phyloP scores from a whole-genome alignment of 2,329 filamentous ascomycete genomes.

The Calycina marina region DNA sequence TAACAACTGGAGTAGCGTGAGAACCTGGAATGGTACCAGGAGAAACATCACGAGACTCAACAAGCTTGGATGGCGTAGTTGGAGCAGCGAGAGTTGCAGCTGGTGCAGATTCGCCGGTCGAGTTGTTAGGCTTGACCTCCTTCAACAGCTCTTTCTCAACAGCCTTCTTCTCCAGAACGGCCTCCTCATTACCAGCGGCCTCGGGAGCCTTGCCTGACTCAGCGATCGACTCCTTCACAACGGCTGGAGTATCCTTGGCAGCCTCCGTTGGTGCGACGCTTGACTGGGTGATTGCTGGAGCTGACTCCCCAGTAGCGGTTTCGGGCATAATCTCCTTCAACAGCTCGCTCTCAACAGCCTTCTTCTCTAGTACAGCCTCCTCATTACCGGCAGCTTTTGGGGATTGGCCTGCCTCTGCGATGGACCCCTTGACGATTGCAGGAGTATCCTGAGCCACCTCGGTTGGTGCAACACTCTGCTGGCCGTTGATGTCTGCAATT shows the following conservation, averaged over 20 bases:
- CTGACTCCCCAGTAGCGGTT: constrained; percentile 18
- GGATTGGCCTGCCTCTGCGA: constrained; percentile 39
- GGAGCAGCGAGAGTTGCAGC: constrained; percentile 2
- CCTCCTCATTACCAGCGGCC: constrained; percentile 51
- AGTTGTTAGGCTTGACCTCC: constrained; percentile 10
- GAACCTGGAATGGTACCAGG: constrained; percentile 18
- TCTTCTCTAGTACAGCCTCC: constrained; percentile 60
- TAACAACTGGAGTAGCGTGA: constrained; percentile 15
- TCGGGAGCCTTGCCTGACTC: constrained; percentile 51
- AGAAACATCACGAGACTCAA: constrained; percentile 19
- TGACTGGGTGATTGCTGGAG: constrained; percentile 12
- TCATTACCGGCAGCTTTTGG: constrained; percentile 60
- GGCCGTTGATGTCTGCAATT: constrained; percentile 32
- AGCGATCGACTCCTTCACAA: constrained; percentile 31
- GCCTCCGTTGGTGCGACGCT: constrained; percentile 25
- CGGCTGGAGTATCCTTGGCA: constrained; percentile 32
- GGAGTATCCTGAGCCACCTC: constrained; percentile 38
- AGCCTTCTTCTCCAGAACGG: constrained; percentile 62
- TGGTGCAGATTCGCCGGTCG: constrained; percentile 18
- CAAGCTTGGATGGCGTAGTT: constrained; percentile 3
- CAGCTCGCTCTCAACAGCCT: constrained; percentile 58
- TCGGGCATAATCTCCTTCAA: constrained; percentile 43
- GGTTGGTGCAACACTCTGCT: constrained; percentile 25
- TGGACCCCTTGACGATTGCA: constrained; percentile 40
- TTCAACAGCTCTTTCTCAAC: constrained; percentile 62